phyloP scores from a whole-genome alignment of 2,329 filamentous ascomycete species.

The Tolypocladium cylindrosporum region DNA sequence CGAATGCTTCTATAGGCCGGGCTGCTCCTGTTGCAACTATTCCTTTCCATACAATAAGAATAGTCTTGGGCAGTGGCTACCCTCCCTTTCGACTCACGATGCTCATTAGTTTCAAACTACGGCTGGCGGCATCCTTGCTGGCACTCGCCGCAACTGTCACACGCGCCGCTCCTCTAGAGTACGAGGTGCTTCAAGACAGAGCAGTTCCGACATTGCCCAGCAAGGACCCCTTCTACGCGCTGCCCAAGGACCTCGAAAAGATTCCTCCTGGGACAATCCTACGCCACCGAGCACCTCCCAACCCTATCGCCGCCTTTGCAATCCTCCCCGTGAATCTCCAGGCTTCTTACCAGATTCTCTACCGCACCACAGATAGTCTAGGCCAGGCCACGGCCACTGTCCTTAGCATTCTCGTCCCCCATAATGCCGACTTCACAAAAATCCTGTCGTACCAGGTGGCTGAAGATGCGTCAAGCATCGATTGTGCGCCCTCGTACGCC shows the following conservation, averaged over 20 bases:
- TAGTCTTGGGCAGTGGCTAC: neutral
- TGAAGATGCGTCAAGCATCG: slow-evolving; percentile 26
- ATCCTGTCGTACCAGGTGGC: slow-evolving; percentile 32
- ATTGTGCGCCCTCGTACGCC: slow-evolving; percentile 18
- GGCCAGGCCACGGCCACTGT: slow-evolving; percentile 24
- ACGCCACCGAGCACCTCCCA: neutral
- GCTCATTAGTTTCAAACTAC: neutral
- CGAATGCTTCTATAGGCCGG: neutral
- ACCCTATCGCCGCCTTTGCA: neutral
- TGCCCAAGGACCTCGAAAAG: neutral
- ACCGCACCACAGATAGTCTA: slow-evolving; percentile 26
- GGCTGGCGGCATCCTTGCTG: neutral
- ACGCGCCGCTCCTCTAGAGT: neutral
- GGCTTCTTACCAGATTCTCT: slow-evolving; percentile 23
- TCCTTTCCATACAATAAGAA: neutral
- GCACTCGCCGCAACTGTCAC: neutral
- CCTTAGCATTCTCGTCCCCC: slow-evolving; percentile 26
- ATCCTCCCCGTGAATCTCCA: slow-evolving; percentile 5
- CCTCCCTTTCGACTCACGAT: neutral
- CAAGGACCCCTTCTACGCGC: neutral
- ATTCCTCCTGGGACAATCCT: neutral
- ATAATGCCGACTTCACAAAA: slow-evolving; percentile 14
- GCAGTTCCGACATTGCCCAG: neutral
- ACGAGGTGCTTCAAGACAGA: neutral
- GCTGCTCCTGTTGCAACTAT: neutral